These are phyloP conservation scores for Phoma herbarum DNA, from an alignment of 2,329 filamentous ascomycete genomes.

Conservation along the genomic window DNA sequence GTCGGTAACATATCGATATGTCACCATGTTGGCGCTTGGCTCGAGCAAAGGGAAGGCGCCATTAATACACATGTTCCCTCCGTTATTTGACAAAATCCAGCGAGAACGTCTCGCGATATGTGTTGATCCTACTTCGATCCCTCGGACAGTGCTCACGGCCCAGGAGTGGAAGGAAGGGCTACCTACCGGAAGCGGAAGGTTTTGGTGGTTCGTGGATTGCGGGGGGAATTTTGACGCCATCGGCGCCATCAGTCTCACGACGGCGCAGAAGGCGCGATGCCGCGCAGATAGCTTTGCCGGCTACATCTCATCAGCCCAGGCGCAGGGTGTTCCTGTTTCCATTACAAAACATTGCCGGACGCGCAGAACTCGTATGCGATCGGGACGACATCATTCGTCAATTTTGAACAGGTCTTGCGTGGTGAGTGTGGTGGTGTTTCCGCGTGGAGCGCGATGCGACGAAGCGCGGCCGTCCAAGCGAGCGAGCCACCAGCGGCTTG, in stretches of 20 bases:
- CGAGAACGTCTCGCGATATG: neutral
- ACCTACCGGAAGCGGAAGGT: constrained; percentile 5
- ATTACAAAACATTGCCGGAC: neutral
- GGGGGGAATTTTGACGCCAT: constrained; percentile 12
- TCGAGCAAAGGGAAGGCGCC: neutral
- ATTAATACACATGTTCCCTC: neutral
- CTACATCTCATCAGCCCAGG: neutral
- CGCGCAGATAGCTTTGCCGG: neutral
- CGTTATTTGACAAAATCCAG: neutral
- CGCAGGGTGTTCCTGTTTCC: neutral
- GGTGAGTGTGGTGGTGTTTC: constrained; percentile 7
- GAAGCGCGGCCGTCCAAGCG: constrained; percentile 3
- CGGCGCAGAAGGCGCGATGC: neutral
- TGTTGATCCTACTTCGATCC: neutral
- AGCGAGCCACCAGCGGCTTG: neutral
- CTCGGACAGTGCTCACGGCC: neutral
- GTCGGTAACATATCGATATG: constrained; percentile 25
- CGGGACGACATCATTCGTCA: neutral
- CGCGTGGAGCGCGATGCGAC: constrained; percentile 4
- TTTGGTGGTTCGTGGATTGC: constrained; percentile 6
- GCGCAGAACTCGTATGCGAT: neutral
- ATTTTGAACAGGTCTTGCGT: neutral
- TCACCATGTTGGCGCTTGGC: constrained; percentile 19
- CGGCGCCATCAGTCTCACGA: constrained; percentile 4
- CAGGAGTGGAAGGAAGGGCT: neutral